Evolutionary conservation across 441 rosid genomes (phyloP).

Genomic region (Viola pubescens): DNA sequence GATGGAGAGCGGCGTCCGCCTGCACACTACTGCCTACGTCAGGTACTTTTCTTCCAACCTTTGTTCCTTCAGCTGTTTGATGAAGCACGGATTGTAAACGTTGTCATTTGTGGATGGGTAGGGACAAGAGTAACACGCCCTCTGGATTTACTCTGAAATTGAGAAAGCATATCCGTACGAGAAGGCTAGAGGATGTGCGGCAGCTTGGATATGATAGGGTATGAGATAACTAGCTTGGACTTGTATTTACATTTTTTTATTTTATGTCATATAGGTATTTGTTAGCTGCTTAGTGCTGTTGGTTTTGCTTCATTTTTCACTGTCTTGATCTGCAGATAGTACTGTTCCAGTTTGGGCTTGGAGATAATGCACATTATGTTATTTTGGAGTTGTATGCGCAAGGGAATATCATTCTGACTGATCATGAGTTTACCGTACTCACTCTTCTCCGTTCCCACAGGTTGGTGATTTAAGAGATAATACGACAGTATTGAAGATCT

Average conservation of each 20-base stretch:
- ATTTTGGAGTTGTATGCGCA: constrained; percentile 95
- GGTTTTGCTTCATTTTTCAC: neutral
- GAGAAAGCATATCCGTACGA: constrained; percentile 82
- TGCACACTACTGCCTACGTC: constrained; percentile 82
- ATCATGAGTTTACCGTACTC: constrained; percentile 75
- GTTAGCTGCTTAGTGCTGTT: neutral
- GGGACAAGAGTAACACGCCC: constrained; percentile 96
- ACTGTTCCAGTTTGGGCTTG: constrained; percentile 89
- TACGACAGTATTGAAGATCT: no score
- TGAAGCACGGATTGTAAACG: neutral
- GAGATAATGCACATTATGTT: constrained; percentile 77
- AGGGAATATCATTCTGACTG: constrained; percentile 92
- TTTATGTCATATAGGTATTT: no score
- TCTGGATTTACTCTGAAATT: constrained; percentile 95
- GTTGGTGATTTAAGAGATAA: constrained; percentile 27
- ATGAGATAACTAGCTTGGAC: constrained; percentile 6
- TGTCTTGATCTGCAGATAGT: constrained; percentile 47
- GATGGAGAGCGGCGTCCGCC: constrained; percentile 93
- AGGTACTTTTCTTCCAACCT: constrained; percentile 30
- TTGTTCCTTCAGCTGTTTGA: neutral
- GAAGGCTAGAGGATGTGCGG: constrained; percentile 96
- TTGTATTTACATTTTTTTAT: neutral
- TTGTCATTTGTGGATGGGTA: constrained; percentile 18
- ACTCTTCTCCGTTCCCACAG: constrained; percentile 97
- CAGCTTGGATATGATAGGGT: constrained; percentile 99